Evolutionary conservation across 192 early-diverging fungal species (phyloP).

Genomic region (Haplosporangium gracile): DNA sequence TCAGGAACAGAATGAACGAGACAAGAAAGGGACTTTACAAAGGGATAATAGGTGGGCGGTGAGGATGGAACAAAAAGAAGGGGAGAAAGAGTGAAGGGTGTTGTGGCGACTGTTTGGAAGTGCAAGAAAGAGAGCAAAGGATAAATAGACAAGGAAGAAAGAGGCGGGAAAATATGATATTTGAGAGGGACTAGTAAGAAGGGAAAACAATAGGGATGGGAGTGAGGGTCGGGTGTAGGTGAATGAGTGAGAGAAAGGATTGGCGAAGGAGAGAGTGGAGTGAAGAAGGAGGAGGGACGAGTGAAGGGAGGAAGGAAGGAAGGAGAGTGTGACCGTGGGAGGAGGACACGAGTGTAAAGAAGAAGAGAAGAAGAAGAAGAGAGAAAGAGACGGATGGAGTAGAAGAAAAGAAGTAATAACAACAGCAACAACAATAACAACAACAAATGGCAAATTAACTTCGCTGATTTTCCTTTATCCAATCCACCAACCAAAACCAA

Average conservation of each 20-base stretch:
- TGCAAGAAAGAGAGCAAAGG: neutral
- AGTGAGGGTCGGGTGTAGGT: neutral
- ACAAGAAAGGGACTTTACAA: neutral
- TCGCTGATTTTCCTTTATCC: neutral
- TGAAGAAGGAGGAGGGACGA: neutral
- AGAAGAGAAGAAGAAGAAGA: neutral
- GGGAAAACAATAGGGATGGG: neutral
- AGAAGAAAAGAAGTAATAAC: no score
- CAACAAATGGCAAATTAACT: neutral
- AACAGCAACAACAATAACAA: neutral
- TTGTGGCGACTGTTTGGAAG: neutral
- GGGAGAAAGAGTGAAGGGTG: neutral
- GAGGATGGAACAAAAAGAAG: neutral
- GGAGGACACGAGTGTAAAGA: slow-evolving; percentile 7
- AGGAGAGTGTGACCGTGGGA: neutral
- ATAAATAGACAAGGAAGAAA: neutral
- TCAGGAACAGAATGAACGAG: no score
- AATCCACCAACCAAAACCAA: neutral
- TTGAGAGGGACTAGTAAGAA: neutral
- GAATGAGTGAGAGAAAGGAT: neutral
- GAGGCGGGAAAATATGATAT: neutral
- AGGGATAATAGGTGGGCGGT: neutral
- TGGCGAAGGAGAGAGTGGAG: neutral
- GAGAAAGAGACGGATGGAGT: neutral
- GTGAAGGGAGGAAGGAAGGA: neutral